Conservation (phyloP, 108 stramenopile species). For the Asterionellopsis glacialis region DNA sequence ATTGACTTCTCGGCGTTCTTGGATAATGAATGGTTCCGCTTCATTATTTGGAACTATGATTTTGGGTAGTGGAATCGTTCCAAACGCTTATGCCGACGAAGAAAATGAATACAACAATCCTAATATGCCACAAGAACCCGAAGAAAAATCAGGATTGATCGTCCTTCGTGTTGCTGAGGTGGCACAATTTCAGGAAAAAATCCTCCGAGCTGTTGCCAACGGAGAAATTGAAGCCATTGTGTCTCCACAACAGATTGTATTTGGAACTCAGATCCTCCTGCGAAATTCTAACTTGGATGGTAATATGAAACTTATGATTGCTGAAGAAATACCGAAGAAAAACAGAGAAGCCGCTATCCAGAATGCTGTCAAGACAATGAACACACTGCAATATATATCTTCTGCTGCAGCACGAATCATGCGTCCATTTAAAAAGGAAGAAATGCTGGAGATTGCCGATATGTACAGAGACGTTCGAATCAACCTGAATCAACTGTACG, state of each 20-base stretch:
- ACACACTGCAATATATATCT: conserved; percentile 42
- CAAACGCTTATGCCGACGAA: too few species aligned
- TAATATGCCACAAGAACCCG: conserved; percentile 16
- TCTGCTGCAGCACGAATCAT: conserved; percentile 33
- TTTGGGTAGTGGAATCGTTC: too few species aligned
- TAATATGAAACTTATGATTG: conserved; percentile 61
- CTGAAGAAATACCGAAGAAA: conserved; percentile 39
- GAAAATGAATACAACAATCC: conserved; percentile 14
- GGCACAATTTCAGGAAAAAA: conserved; percentile 64
- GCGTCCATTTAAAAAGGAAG: conserved; percentile 27
- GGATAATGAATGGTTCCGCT: too few species aligned
- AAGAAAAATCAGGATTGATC: conserved; percentile 42
- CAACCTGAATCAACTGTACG: conserved; percentile 45
- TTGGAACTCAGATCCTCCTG: conserved; percentile 58
- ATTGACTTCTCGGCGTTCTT: too few species aligned
- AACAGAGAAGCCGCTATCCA: conserved; percentile 29
- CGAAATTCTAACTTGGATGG: conserved; percentile 55
- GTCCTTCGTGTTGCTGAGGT: conserved; percentile 65
- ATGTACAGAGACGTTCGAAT: conserved; percentile 43
- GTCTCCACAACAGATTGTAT: conserved; percentile 57
- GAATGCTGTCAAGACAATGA: conserved; percentile 49
- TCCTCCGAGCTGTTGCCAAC: conserved; percentile 49
- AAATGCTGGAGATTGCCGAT: conserved; percentile 49
- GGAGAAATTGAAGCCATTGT: conserved; percentile 41
- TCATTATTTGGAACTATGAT: too few species aligned